phyloP scores from a whole-genome alignment of 202 grass and related monocot species.

The Hordeum pubiflorum region DNA sequence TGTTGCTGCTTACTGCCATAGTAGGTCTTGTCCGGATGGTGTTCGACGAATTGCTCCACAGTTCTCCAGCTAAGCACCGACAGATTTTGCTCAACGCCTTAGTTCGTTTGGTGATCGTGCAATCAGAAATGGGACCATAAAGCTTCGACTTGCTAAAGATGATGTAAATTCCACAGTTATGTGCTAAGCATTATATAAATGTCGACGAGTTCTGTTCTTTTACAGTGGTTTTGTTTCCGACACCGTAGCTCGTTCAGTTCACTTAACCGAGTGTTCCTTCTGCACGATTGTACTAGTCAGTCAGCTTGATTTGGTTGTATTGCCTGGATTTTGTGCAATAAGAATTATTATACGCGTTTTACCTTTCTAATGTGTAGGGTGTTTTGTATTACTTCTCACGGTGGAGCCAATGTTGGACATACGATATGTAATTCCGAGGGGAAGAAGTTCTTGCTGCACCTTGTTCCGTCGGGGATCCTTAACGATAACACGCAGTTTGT shows the following conservation, averaged over 20 bases:
- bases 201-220: not conserved
- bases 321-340: not conserved
- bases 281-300: not conserved
- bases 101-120: not conserved
- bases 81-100: not conserved
- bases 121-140: not conserved
- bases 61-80: too few relatives aligned
- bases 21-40: not conserved
- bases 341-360: not conserved
- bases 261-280: not conserved
- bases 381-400: conserved; percentile 39
- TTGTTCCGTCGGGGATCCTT: conserved; percentile 68
- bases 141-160: not conserved
- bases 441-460: conserved; percentile 38
- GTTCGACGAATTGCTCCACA: conserved; percentile 24
- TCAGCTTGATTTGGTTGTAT: not conserved
- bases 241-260: not conserved
- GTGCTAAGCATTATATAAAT: not conserved
- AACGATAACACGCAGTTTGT: conserved; percentile 74
- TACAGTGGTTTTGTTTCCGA: not conserved
- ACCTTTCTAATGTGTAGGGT: conserved; percentile 2
- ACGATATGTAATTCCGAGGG: conserved; percentile 95
- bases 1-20: not conserved
- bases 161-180: not conserved
- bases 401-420: conserved; percentile 89